Conservation (phyloP, 1,139 yeast species). For the Hyphopichia burtonii region DNA sequence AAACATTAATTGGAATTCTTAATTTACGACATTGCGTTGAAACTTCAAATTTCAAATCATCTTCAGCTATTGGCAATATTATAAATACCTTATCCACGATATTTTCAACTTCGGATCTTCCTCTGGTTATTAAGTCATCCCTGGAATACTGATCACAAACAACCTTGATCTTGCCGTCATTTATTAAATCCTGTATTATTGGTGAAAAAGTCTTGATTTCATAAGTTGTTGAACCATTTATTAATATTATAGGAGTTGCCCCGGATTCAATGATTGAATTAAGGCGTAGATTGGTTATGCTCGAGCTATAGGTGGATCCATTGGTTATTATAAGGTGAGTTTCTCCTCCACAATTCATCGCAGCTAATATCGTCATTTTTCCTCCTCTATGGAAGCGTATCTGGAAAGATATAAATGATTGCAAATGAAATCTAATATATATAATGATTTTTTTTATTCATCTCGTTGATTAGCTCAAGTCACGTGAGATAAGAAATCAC, state of each 20-base stretch:
- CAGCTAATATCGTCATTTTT: slow-evolving; percentile 43
- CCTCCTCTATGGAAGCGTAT: not conserved
- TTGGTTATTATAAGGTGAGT: slow-evolving; percentile 62
- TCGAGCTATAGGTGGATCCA: slow-evolving; percentile 25
- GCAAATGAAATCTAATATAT: slow-evolving; percentile 1
- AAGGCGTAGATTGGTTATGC: slow-evolving; percentile 51
- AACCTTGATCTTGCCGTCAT: slow-evolving; percentile 24
- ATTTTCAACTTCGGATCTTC: slow-evolving; percentile 60
- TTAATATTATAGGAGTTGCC: slow-evolving; percentile 55
- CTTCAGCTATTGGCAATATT: slow-evolving; percentile 33
- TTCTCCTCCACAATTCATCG: slow-evolving; percentile 52
- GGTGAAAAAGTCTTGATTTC: slow-evolving; percentile 19
- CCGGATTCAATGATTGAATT: slow-evolving; percentile 52
- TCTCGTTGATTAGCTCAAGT: slow-evolving; percentile 15
- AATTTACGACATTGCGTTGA: slow-evolving; percentile 51
- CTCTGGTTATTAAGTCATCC: slow-evolving; percentile 45
- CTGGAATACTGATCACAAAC: slow-evolving; percentile 35
- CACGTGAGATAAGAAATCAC: slow-evolving; percentile 14
- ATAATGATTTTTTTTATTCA: not conserved
- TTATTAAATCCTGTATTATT: slow-evolving; percentile 18
- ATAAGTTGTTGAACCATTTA: slow-evolving; percentile 11
- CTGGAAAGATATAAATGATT: slow-evolving; percentile 1
- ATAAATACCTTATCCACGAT: slow-evolving; percentile 79
- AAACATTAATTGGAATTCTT: slow-evolving; percentile 80
- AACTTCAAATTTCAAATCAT: slow-evolving; percentile 35